Base-by-base conservation (phyloP, 2,329 filamentous ascomycete species). In the Parastagonospora avenae region DNA sequence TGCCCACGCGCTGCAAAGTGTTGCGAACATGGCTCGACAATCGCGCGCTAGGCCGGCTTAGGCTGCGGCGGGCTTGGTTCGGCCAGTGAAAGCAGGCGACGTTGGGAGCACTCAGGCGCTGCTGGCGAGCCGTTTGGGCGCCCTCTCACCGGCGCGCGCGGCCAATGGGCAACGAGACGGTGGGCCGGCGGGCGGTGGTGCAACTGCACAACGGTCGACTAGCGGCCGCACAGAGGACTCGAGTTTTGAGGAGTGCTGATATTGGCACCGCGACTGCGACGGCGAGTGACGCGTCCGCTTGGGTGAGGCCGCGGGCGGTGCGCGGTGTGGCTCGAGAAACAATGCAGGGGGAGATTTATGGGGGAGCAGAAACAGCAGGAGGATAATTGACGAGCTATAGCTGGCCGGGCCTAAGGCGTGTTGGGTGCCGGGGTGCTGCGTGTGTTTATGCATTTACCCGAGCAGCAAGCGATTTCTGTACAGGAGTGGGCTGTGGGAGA, bases 161-260 rank as follows among this genome's bases (percentile, higher is more conserved):
- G 28, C 60, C 55, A 64, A 68, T 68, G 33, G 51, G 9, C 40
- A 30, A 14, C 4, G 30, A 39, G 50, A 30, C 32, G 48, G 67
- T 61, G 62, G 67, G 60, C 42, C 58, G 59, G 54, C 52, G 46
- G 55, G 54, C 39, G 53, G 51, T 62, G 64, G 62, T 68, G 67
- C 64, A 63, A 67, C 62, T 63, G 64, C 59, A 59, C 62, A 72
- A 71, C 69, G 69, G 68, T 65, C 59, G 60, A 63, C 67, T 70
- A 71, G 63, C 57, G 57, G 59, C 57, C 42, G 59, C 55, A 55
- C 47, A 48, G 50, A 41, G 53, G 60, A 64, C 55, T 67, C 58
- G 67, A 44, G 48, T 24, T 12, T 35, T 19, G 44, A 33, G 51
- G 42, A 41, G 54, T 15, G 42, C 31, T 43, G 35, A 48, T 39